Percentiles rank a stretch among this genome's conserved stretches.
Evolutionary conservation across 2,329 filamentous ascomycete genomes (phyloP).

Genomic region (Sporothrix brasiliensis): DNA sequence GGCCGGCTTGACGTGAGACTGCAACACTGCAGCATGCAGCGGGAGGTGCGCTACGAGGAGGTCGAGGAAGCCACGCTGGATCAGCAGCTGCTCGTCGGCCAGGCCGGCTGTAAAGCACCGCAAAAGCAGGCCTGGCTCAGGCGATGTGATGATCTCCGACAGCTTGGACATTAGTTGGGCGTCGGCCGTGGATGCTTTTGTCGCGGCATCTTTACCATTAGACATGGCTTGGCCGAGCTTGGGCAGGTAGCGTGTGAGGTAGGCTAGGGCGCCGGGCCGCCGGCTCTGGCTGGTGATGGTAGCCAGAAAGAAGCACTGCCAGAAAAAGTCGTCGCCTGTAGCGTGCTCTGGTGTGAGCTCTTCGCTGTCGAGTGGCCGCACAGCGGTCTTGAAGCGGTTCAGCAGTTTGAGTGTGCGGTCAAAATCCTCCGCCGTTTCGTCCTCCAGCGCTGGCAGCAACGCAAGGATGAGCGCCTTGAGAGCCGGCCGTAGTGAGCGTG

Average conservation of each 20-base stretch:
- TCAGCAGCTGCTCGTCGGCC: slow-evolving; percentile 81
- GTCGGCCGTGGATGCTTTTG: slow-evolving; percentile 41
- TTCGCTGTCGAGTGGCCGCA: slow-evolving; percentile 59
- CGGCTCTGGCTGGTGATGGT: slow-evolving; percentile 86
- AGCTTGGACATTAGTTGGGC: slow-evolving; percentile 57
- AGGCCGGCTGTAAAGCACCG: slow-evolving; percentile 91
- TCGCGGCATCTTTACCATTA: slow-evolving; percentile 36
- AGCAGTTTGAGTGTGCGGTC: slow-evolving; percentile 80
- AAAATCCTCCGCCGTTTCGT: slow-evolving; percentile 97
- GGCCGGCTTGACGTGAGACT: slow-evolving; percentile 68
- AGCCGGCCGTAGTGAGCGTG: slow-evolving; percentile 75
- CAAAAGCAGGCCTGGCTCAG: slow-evolving; percentile 87
- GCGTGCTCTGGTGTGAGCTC: slow-evolving; percentile 57
- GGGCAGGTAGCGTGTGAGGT: slow-evolving; percentile 77
- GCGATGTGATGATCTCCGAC: slow-evolving; percentile 72
- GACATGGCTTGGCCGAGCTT: slow-evolving; percentile 58
- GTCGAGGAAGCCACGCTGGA: slow-evolving; percentile 93
- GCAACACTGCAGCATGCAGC: slow-evolving; percentile 78
- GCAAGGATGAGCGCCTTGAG: slow-evolving; percentile 88
- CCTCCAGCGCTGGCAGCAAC: slow-evolving; percentile 88
- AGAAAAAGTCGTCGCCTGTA: slow-evolving; percentile 83
- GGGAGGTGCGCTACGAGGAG: slow-evolving; percentile 88
- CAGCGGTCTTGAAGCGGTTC: slow-evolving; percentile 72
- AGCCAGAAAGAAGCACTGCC: slow-evolving; percentile 96
- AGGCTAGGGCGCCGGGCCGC: slow-evolving; percentile 84